Evolutionary conservation across 108 stramenopile genomes (phyloP).

Genomic region (Cyclostephanos tholiformis): DNA sequence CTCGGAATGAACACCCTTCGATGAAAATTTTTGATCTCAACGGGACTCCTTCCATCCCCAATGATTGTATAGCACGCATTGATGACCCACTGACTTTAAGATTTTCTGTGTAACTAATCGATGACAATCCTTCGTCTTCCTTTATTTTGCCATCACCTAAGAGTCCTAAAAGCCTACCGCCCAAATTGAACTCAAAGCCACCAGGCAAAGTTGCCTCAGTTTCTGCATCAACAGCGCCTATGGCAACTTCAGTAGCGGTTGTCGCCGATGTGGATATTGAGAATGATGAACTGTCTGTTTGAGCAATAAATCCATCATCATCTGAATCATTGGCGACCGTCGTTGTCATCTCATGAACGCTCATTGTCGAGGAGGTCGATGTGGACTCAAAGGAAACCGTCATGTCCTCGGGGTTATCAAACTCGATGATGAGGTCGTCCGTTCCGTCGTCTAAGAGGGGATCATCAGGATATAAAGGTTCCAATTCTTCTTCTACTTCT

Average conservation of each 20-base stretch:
- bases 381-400: background rate
- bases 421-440: background rate
- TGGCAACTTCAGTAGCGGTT: background rate
- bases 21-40: background rate
- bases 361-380: background rate
- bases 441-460: background rate
- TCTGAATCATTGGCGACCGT: background rate
- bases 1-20: constrained; percentile 4
- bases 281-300: background rate
- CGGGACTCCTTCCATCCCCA: background rate
- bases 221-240: background rate
- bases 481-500: background rate
- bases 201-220: background rate
- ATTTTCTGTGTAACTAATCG: background rate
- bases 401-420: background rate
- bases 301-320: background rate
- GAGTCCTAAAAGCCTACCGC: background rate
- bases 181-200: background rate
- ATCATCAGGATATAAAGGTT: background rate
- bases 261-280: background rate
- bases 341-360: background rate
- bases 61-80: background rate
- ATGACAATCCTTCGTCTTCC: background rate
- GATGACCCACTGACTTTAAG: background rate
- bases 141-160: background rate